A percentile compares a stretch with the other conserved stretches of the same genome.
These are phyloP conservation scores for Solanum rostratum DNA, from an alignment of 257 asterid genomes.

Conservation along the genomic window DNA sequence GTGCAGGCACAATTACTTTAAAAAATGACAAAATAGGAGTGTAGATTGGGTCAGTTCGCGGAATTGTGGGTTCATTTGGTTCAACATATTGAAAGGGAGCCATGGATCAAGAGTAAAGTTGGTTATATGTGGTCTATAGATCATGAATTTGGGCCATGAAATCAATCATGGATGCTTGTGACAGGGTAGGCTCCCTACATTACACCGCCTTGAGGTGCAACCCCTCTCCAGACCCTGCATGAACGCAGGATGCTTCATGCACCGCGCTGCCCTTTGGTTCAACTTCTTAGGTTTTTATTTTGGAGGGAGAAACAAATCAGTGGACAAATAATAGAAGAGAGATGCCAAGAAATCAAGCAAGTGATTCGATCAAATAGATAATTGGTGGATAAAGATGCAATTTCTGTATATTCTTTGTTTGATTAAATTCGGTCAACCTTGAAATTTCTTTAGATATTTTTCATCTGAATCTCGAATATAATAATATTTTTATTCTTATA, in stretches of 20 bases:
- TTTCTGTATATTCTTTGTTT: neutral
- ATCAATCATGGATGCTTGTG: neutral
- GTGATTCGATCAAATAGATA: neutral
- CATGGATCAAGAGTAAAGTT: neutral
- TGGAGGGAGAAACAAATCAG: neutral
- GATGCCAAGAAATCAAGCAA: neutral
- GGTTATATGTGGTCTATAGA: neutral
- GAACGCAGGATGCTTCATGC: neutral
- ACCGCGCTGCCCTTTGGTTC: neutral
- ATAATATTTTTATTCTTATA: too few species aligned
- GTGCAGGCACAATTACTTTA: neutral
- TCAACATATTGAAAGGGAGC: neutral
- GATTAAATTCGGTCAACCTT: neutral
- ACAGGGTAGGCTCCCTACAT: neutral
- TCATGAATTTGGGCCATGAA: neutral
- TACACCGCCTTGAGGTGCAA: neutral
- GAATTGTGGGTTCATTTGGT: neutral
- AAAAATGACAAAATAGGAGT: neutral
- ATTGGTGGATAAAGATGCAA: neutral
- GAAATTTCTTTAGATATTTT: too few species aligned
- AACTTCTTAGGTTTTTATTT: neutral
- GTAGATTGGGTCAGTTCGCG: neutral
- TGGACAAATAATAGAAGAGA: neutral
- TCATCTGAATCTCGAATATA: neutral
- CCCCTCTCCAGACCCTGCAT: neutral